Conservation (phyloP, 805 yeast genomes). For the Priceomyces carsonii region DNA sequence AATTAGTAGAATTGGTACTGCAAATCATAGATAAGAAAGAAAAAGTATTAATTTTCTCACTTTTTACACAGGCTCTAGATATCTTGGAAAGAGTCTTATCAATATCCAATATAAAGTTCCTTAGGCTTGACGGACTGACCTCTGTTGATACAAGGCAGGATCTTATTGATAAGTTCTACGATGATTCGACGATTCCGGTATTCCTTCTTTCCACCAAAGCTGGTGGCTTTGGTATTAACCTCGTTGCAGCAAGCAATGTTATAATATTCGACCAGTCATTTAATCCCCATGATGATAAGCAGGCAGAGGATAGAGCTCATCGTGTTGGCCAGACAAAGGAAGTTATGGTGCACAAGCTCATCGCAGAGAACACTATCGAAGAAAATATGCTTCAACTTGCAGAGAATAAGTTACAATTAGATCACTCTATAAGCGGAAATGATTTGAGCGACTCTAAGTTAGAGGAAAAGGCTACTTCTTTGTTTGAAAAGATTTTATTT, state of each 20-base stretch:
- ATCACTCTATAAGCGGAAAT: constrained; percentile 53
- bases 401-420: constrained; percentile 86
- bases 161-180: constrained; percentile 84
- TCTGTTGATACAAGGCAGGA: constrained; percentile 92
- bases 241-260: constrained; percentile 93
- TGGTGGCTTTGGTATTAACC: constrained; percentile 97
- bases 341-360: constrained; percentile 75
- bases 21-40: constrained; percentile 55
- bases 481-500: constrained; percentile 52
- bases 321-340: constrained; percentile 92
- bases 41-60: constrained; percentile 80
- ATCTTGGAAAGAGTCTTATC: constrained; percentile 77
- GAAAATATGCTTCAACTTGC: constrained; percentile 87
- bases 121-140: constrained; percentile 92
- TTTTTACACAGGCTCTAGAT: constrained; percentile 90
- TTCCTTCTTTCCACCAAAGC: constrained; percentile 92
- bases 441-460: constrained; percentile 39
- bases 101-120: constrained; percentile 62
- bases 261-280: constrained; percentile 91
- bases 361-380: constrained; percentile 77
- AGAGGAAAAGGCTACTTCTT: constrained; percentile 54
- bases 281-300: constrained; percentile 98
- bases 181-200: constrained; percentile 77
- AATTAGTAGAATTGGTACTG: constrained; percentile 58
- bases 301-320: constrained; percentile 98